Conservation (phyloP, 1,139 yeast species). For the Eremothecium cymbalariae region DNA sequence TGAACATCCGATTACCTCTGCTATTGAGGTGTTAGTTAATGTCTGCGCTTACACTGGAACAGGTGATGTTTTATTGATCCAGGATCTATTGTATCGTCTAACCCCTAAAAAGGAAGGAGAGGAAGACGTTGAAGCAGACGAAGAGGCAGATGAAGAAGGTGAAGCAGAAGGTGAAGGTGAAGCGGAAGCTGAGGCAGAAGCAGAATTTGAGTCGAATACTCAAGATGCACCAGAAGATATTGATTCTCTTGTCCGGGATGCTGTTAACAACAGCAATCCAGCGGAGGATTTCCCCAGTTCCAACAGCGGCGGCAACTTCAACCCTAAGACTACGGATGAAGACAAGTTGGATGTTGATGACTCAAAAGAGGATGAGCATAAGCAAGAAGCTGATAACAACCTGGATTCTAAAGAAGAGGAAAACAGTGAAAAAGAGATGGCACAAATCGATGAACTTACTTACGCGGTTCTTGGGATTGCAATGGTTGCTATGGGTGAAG, state of each 20-base stretch:
- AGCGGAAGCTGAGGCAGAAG: conserved; percentile 17
- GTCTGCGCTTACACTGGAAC: conserved; percentile 97
- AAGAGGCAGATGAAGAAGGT: conserved; percentile 41
- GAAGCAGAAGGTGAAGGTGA: conserved; percentile 31
- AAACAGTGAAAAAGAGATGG: conserved; percentile 40
- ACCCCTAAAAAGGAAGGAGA: conserved; percentile 49
- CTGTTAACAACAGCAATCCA: conserved; percentile 20
- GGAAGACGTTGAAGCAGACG: conserved; percentile 39
- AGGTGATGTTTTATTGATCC: conserved; percentile 94
- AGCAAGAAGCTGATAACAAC: conserved; percentile 19
- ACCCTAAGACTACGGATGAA: conserved; percentile 19
- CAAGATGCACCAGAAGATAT: conserved; percentile 13
- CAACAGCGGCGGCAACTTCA: conserved; percentile 11
- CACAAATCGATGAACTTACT: conserved; percentile 48
- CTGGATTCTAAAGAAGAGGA: conserved; percentile 29
- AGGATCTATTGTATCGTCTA: conserved; percentile 80
- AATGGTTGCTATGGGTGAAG: conserved; percentile 94
- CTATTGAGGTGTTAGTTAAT: conserved; percentile 82
- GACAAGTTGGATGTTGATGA: conserved; percentile 26
- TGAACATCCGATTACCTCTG: conserved; percentile 87
- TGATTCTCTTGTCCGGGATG: conserved; percentile 14
- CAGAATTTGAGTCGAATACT: conserved; percentile 9
- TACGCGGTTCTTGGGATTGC: conserved; percentile 95
- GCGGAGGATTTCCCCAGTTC: conserved; percentile 12
- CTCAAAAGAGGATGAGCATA: conserved; percentile 18